Base-by-base conservation (phyloP, 2,329 filamentous ascomycete genomes). In the Chrysosphaeria jannelii region DNA sequence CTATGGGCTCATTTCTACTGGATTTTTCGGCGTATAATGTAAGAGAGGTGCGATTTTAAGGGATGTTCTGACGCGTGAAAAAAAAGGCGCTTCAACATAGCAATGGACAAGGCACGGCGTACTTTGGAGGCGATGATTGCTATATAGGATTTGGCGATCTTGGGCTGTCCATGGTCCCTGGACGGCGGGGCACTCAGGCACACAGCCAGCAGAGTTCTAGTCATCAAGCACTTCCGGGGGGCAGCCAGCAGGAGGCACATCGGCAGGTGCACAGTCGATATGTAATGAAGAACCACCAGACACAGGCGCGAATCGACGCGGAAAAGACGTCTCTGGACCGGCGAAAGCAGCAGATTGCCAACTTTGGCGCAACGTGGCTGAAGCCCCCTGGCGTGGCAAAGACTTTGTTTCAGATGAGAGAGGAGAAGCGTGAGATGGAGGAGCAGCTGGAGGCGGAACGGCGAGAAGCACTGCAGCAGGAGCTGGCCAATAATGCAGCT, bases 301-400 rank as follows among this genome's bases (percentile, higher is more conserved):
- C 57, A 3, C 61, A 90, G 4, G 58, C 68, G 7, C 53, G 66
- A 2, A 58, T 90, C 8, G 53, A 59, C 13, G 48, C 61, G 20
- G 81, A 91, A 39, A 85, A 93, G 46, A 57, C 64, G 29, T 57
- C 64, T 27, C 56, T 88, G 31, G 59, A 67, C 25, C 57, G 68
- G 6, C 74, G 81, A 22, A 76, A 79, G 36, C 47, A 61, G 22
- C 76, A 81, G 33, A 69, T 93, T 14, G 61, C 70, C 22, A 72
- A 78, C 36, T 91, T 88, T 39, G 85, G 85, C 29, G 71, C 67
- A 32, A 60, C 59, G 21, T 97, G 85, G 85, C 66, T 97, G 26
- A 72, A 70, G 28, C 85, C 85, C 0, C 78, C 76, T 0, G 85
- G 81, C 6, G 57, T 90, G 26, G 43, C 63, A 27, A 97, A 93